Evolutionary conservation across 164 flowering plant species (phyloP), one percentile per base, ranked within the genome.

Genomic region (Kalanchoe fedtschenkoi): DNA sequence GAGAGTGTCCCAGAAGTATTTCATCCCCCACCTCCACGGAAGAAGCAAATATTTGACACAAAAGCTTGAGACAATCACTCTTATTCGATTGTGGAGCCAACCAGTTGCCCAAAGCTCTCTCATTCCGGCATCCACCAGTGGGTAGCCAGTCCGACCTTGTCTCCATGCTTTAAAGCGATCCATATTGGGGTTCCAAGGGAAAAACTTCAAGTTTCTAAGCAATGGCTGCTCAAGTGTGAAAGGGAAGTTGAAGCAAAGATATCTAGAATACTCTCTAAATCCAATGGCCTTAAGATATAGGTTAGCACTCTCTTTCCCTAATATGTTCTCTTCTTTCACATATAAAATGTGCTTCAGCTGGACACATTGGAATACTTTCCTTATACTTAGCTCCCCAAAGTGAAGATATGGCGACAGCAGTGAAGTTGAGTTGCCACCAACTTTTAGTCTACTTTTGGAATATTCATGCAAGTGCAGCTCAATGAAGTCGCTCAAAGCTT

Each of bases 21-120:
- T 92, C 98, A 92, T 86, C 17, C 98, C 98, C 98, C 98, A 89
- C 62, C 74, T 81, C 98, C 98, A 92, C 9, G 98, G 98, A 59
- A 89, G 86, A 61, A 84, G 83, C 64, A 92, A 71, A 63, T 85
- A 68, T 72, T 92, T 92, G 32, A 92, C 93, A 64, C 70, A 84
- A 69, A 92, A 92, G 58, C 96, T 79, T 16, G 96, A 78, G 62
- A 83, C 91, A 62, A 86, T 86, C 28, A 91, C 92, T 76, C 98
- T 77, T 59, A 86, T 75, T 63, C 80, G 73, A 66, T 91, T 89
- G 69, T 91, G 96, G 35, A 84, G 76, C 97, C 97, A 91, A 34
- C 96, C 97, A 14, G 95, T 91, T 15, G 97, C 97, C 97, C 97
- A 91, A 24, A 91, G 86, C 74, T 88, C 97, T 66, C 97, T 79